Base-by-base conservation (phyloP, 768 basidiomycete genomes). In the Dacryopinax primogenitus region DNA sequence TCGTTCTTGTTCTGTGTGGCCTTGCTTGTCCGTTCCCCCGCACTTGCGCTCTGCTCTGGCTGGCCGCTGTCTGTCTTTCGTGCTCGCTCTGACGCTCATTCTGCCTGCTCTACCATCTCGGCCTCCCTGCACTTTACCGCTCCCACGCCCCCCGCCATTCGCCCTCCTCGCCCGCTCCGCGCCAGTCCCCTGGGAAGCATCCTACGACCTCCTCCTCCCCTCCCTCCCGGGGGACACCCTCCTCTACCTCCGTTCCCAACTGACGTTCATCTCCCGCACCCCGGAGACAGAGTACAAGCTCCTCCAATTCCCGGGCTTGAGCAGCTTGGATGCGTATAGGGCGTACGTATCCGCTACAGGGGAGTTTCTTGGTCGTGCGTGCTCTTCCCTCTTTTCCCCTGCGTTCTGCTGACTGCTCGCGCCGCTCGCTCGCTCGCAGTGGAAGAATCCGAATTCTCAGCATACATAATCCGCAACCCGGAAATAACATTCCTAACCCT, bases 401-500 rank as follows among this genome's bases (percentile, higher is more conserved):
- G 36, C 11, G 36, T 37, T 9, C 18, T 9, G 13, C 9, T 47
- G 13, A 26, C n/a, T 47, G 9, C 11, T 12, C 11, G 23, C 26
- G 9, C 3, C 32, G 30, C 51, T 58, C 26, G 32, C 26, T 4
- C 30, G 13, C 51, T 6, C 51, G 26, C 51, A 58, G 51, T 58
- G 26, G 63, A 64, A 30, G 63, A 64, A 32, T 32, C 23, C 36
- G 63, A 64, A 23, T 64, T 7, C 63, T 64, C 63, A 13, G 63
- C 63, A 15, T 64, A 23, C 36, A 64, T 64, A 18, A 36, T 64
- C 44, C 33, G 63, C 11, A 64, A 39, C 63, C 63, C 63, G 15
- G 36, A 37, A 4, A 64, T 64, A 21, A 28, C 63, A 15, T 64
- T 64, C 63, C 36, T 64, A 15, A 39, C 23, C n/a, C 63, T 64